Percentiles rank a stretch among this genome's conserved stretches.
phyloP scores from a whole-genome alignment of 176 grass and related monocot species.

The Melocanna baccifera region DNA sequence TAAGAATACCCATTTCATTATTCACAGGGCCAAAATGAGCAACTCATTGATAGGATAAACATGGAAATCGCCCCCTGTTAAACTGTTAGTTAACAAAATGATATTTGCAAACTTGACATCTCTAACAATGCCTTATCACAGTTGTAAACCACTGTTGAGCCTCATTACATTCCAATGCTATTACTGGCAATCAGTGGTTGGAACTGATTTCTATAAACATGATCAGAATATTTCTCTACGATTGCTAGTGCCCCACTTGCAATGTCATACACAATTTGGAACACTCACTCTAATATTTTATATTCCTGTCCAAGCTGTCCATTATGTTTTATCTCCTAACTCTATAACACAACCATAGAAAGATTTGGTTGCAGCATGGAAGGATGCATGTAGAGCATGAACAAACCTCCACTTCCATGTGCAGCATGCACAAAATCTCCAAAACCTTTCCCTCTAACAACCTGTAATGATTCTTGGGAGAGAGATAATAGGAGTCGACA shows the following conservation, averaged over 20 bases:
- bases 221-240: neutral
- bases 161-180: neutral
- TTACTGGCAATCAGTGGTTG: neutral
- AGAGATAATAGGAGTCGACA: neutral
- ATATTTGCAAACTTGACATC: neutral
- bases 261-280: neutral
- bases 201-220: neutral
- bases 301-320: neutral
- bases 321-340: neutral
- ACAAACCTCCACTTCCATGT: neutral
- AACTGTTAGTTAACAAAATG: neutral
- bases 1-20: neutral
- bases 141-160: neutral
- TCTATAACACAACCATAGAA: neutral
- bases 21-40: neutral
- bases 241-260: neutral
- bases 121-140: neutral
- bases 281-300: neutral
- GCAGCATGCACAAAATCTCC: neutral
- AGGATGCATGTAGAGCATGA: neutral
- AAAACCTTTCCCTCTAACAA: neutral
- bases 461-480: neutral
- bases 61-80: neutral
- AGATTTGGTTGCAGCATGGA: neutral
- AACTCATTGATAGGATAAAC: neutral